Conservation (phyloP, 257 asterid species). For the Solanum dulcamara region DNA sequence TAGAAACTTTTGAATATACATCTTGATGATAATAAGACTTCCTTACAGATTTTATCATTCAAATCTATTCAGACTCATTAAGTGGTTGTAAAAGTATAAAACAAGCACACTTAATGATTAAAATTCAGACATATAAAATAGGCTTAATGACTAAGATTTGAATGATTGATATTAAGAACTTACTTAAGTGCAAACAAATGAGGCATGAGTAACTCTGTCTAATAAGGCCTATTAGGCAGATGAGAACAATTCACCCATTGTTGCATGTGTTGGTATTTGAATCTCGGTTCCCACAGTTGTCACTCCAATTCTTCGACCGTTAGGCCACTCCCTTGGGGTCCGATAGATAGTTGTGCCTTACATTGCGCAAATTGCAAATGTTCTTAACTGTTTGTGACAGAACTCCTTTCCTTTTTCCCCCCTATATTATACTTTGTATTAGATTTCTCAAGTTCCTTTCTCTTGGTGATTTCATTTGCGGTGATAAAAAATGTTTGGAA, state of each 20-base stretch:
- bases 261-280: neutral
- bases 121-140: neutral
- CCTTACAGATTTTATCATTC: neutral
- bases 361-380: neutral
- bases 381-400: neutral
- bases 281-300: neutral
- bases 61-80: neutral
- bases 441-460: neutral
- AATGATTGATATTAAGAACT: neutral
- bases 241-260: neutral
- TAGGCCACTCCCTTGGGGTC: neutral
- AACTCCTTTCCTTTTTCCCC: neutral
- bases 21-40: neutral
- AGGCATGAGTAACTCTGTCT: neutral
- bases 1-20: neutral
- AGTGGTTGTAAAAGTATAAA: neutral
- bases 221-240: neutral
- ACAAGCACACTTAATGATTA: neutral
- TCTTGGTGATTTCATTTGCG: neutral
- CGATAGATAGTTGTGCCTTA: neutral
- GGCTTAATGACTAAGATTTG: neutral
- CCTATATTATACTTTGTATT: neutral
- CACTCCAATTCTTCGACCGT: neutral
- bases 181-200: neutral
- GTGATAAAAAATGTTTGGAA: neutral